phyloP scores from a whole-genome alignment of 2,329 filamentous ascomycete genomes.

The Fusarium pseudograminearum region DNA sequence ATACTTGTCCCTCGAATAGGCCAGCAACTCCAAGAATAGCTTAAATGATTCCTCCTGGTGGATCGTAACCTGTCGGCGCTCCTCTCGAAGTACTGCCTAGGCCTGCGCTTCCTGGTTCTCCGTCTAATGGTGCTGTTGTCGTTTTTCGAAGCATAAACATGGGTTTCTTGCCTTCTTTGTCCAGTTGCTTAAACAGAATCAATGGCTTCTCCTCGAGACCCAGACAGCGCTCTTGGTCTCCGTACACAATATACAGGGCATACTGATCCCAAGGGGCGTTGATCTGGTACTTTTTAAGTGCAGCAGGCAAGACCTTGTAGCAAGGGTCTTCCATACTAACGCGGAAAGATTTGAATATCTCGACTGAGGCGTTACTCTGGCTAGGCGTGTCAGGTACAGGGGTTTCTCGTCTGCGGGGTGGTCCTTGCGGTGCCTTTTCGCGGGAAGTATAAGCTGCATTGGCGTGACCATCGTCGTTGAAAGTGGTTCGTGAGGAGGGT shows the following conservation, averaged over 20 bases:
- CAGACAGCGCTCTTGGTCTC: slow-evolving; percentile 95
- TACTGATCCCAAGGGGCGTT: slow-evolving; percentile 98
- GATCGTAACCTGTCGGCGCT: slow-evolving; percentile 64
- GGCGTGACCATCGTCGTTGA: slow-evolving; percentile 62
- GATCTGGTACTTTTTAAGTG: slow-evolving; percentile 98
- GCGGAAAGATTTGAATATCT: slow-evolving; percentile 99
- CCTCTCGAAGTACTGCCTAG: slow-evolving; percentile 61
- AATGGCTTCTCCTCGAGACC: slow-evolving; percentile 93
- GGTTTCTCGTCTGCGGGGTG: slow-evolving; percentile 70
- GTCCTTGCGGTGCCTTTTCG: slow-evolving; percentile 51
- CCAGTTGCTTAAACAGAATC: slow-evolving; percentile 96
- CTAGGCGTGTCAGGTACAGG: slow-evolving; percentile 72
- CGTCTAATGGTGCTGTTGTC: slow-evolving; percentile 65
- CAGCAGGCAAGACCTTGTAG: slow-evolving; percentile 95
- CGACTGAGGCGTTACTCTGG: slow-evolving; percentile 73
- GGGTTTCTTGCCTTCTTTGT: slow-evolving; percentile 96
- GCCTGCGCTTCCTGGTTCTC: slow-evolving; percentile 66
- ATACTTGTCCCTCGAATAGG: slow-evolving; percentile 6
- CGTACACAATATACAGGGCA: slow-evolving; percentile 97
- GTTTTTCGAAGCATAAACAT: slow-evolving; percentile 97
- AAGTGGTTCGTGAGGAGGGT: slow-evolving; percentile 66
- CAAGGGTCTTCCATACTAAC: slow-evolving; percentile 98
- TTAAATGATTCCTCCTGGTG: slow-evolving; percentile 71
- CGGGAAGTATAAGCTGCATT: slow-evolving; percentile 46
- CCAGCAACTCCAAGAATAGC: neutral